A percentile compares a stretch with the other conserved stretches of the same genome.
These are phyloP conservation scores for Conringia planisiliqua DNA, from an alignment of 345 rosid species.

Conservation along the genomic window DNA sequence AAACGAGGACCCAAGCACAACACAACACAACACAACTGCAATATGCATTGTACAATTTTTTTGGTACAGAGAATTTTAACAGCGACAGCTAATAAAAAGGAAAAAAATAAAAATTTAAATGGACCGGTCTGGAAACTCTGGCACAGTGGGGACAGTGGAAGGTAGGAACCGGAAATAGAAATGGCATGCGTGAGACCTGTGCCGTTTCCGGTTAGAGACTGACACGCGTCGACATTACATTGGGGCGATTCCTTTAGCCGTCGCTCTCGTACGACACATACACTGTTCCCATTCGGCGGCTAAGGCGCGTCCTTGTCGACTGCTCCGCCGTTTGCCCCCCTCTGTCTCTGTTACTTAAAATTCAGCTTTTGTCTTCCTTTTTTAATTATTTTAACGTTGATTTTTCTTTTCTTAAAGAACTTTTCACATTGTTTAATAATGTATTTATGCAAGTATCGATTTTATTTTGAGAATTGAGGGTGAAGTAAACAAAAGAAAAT, in stretches of 20 bases:
- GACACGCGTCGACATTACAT: neutral
- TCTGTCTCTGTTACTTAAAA: constrained; percentile 15
- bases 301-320: constrained; percentile 53
- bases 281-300: constrained; percentile 52
- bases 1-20: neutral
- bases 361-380: constrained; percentile 24
- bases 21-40: constrained; percentile 13
- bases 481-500: no score
- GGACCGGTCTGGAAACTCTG: constrained; percentile 20
- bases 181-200: constrained; percentile 27
- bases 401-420: neutral
- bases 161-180: constrained; percentile 26
- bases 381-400: no score
- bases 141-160: constrained; percentile 19
- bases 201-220: constrained; percentile 8
- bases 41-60: constrained; percentile 19
- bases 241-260: constrained; percentile 28
- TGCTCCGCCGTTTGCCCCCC: constrained; percentile 33
- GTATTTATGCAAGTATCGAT: neutral
- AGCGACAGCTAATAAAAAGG: constrained; percentile 3
- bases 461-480: neutral
- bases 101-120: neutral
- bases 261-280: constrained; percentile 43
- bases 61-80: constrained; percentile 17
- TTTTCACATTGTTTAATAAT: neutral